Base-by-base conservation (phyloP, 257 asterid species). In the Nicotiana attenuata region DNA sequence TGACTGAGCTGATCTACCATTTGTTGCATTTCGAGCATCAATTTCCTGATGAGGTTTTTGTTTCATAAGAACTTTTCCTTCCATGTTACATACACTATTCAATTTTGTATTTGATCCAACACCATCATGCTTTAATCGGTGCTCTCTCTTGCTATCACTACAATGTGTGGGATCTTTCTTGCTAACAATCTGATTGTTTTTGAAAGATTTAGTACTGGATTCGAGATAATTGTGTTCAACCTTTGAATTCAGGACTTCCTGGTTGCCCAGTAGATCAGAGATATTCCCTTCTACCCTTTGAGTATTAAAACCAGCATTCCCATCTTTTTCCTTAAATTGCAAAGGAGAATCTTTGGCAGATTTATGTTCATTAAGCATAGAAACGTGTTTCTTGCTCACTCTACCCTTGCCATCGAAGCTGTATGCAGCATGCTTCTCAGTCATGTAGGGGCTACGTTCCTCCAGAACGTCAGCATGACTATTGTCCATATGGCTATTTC, bases 131-230 rank as follows among this genome's bases (percentile, higher is more conserved):
- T 81, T 82, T 57, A 87, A 53, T 45, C 65, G 84, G 82, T 82
- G 87, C 86, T 83, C 93, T 82, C 83, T 83, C 73, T 81, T 85
- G 63, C 19, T 76, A 57, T 80, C 90, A 82, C 65, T 84, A n/a
- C 80, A 69, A 81, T 87, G 89, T 68, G 79, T 85, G 79, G 88
- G 71, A 82, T 77, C 90, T 81, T 61, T 86, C 88, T 87, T 87
- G 83, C 83, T 79, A 35, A 84, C 80, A 84, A 68, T 85, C 56
- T 76, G 77, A 66, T 82, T 75, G 50, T 45, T 81, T 80, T 85
- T 88, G 47, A 76, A 68, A 82, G 88, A 77, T 86, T 86, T 90
- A 69, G 83, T 45, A 83, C 80, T 80, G 65, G 87, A 76, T 65
- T 83, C 87, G 76, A 28, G 80, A 84, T 50, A 76, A 81, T 82